These are phyloP conservation scores for Phytophthora ohioensis DNA, from an alignment of 352 stramenopile species.

Conservation along the genomic window DNA sequence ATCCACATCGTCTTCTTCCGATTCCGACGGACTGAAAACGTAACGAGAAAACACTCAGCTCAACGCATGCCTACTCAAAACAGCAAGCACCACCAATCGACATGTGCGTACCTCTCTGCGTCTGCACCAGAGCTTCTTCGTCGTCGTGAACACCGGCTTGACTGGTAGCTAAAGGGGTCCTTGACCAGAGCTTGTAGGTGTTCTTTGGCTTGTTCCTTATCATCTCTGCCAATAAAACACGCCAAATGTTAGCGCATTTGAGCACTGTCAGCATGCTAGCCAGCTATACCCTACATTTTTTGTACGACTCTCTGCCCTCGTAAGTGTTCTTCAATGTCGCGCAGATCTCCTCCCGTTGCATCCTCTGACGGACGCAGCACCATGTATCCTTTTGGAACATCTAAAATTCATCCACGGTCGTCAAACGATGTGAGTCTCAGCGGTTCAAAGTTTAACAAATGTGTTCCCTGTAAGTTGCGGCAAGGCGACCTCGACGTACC, in stretches of 20 bases:
- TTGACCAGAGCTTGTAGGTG: conserved; percentile 37
- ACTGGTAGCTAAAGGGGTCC: conserved; percentile 31
- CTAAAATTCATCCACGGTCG: conserved; percentile 23
- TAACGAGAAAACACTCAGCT: conserved; percentile 12
- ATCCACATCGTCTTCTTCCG: conserved; percentile 44
- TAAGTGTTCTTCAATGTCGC: conserved; percentile 31
- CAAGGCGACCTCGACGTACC: conserved; percentile 11
- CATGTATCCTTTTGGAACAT: conserved; percentile 46
- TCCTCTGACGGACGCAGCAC: conserved; percentile 44
- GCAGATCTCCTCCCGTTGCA: conserved; percentile 31
- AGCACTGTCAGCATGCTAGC: not conserved
- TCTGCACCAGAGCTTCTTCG: conserved; percentile 17
- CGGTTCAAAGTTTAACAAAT: not conserved
- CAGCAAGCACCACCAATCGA: not conserved
- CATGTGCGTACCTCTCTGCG: conserved; percentile 20
- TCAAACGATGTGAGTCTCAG: conserved; percentile 1
- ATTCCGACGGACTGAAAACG: conserved; percentile 30
- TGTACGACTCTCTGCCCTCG: conserved; percentile 16
- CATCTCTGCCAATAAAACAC: conserved; percentile 22
- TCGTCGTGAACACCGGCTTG: conserved; percentile 11
- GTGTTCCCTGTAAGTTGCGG: not conserved
- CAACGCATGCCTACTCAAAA: not conserved
- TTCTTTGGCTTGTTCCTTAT: conserved; percentile 40
- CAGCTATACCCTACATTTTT: conserved; percentile 24
- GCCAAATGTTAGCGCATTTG: conserved; percentile 1